These are phyloP conservation scores for Nakazawaea ambrosiae DNA, from an alignment of 805 yeast species.

Conservation along the genomic window DNA sequence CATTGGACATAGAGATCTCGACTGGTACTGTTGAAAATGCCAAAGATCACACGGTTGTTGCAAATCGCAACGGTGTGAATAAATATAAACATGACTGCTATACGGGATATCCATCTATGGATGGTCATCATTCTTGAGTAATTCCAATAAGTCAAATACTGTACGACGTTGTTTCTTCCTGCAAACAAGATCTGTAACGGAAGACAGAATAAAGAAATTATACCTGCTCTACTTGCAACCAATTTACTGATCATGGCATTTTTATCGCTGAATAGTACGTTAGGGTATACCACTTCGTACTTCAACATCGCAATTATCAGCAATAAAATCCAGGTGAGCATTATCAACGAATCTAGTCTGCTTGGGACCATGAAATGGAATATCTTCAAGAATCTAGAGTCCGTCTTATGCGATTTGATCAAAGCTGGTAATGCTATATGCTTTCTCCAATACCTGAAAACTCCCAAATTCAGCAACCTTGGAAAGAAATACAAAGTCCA, in stretches of 20 bases:
- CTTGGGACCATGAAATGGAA: conserved; percentile 37
- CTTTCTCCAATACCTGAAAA: conserved; percentile 22
- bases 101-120: conserved; percentile 53
- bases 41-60: conserved; percentile 17
- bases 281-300: conserved; percentile 11
- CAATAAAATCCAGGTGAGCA: conserved; percentile 22
- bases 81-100: conserved; percentile 31
- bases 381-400: neutral
- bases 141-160: conserved; percentile 53
- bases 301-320: conserved; percentile 21
- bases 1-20: conserved; percentile 14
- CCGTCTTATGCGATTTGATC: neutral
- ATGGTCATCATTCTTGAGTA: conserved; percentile 46
- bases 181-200: conserved; percentile 54
- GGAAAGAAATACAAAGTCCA: conserved; percentile 36
- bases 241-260: conserved; percentile 24
- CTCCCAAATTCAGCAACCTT: conserved; percentile 4
- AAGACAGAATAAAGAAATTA: conserved; percentile 35
- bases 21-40: conserved; percentile 12
- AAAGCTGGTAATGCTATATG: conserved; percentile 16
- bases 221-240: conserved; percentile 46
- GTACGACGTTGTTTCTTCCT: conserved; percentile 55
- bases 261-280: conserved; percentile 1
- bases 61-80: conserved; percentile 33
- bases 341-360: conserved; percentile 40